Percentiles rank a stretch among this genome's conserved stretches.
phyloP scores from a whole-genome alignment of 768 basidiomycete species.

The Kwoniella mangroviensis region DNA sequence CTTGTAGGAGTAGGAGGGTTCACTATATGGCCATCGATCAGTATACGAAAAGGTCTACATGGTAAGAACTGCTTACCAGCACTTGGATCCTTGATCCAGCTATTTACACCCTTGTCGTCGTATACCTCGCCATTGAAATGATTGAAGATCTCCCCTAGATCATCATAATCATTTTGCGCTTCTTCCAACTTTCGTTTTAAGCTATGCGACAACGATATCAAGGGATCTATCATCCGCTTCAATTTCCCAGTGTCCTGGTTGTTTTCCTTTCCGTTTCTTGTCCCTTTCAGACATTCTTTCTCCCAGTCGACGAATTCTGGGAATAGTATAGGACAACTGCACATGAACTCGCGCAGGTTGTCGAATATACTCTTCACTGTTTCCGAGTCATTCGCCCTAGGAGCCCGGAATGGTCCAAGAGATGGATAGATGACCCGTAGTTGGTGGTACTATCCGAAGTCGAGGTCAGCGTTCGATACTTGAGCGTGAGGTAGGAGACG shows the following conservation, averaged over 20 bases:
- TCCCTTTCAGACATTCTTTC: neutral
- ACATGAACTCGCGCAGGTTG: constrained; percentile 7
- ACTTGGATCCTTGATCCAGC: neutral
- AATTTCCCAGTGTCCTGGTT: neutral
- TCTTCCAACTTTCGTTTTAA: constrained; percentile 2
- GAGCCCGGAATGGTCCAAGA: constrained; percentile 13
- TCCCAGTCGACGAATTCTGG: constrained; percentile 13
- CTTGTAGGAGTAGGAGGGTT: neutral
- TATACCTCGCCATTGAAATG: neutral
- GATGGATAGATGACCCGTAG: constrained; percentile 1
- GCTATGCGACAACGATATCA: constrained; percentile 5
- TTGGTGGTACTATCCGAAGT: constrained; percentile 3
- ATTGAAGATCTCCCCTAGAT: neutral
- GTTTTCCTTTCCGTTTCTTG: neutral
- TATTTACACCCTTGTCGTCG: neutral
- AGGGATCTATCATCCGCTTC: constrained; percentile 19
- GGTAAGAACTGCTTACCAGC: constrained; percentile 2
- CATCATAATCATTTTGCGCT: neutral
- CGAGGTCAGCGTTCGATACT: neutral
- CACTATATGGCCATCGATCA: neutral
- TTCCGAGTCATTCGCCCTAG: neutral
- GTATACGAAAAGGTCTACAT: neutral
- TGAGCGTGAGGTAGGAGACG: neutral
- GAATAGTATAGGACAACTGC: constrained; percentile 3
- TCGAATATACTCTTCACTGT: neutral